Conservation (phyloP, 2,329 filamentous ascomycete species). For the Colletotrichum gigasporum region DNA sequence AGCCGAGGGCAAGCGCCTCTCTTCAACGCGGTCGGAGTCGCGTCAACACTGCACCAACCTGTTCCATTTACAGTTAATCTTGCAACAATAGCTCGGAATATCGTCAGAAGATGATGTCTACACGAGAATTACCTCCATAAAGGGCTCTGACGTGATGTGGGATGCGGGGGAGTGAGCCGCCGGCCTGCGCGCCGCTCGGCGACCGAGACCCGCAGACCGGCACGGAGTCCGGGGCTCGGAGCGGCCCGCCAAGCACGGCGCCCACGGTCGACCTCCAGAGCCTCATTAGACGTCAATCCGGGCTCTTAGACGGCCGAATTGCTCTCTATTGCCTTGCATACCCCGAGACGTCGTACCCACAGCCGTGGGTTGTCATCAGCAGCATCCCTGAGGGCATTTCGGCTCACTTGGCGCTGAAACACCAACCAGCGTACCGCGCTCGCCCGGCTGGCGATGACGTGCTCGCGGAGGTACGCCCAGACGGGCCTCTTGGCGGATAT, state of each 20-base stretch:
- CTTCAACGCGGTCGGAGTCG: not conserved
- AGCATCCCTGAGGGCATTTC: not conserved
- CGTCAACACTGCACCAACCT: not conserved
- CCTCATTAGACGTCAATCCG: not conserved
- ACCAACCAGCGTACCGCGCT: not conserved
- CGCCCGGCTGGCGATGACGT: conserved; percentile 17
- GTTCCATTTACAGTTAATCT: no score
- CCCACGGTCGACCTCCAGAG: not conserved
- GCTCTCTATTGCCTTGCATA: no score
- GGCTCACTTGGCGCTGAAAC: not conserved
- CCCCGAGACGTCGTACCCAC: not conserved
- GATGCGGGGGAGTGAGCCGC: not conserved
- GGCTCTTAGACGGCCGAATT: not conserved
- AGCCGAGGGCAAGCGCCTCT: no score
- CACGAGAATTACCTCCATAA: not conserved
- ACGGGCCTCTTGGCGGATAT: conserved; percentile 13
- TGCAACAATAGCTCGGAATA: not conserved
- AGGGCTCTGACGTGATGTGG: not conserved
- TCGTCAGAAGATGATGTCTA: not conserved
- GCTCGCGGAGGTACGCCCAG: not conserved
- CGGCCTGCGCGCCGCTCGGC: not conserved
- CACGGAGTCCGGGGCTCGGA: conserved; percentile 7
- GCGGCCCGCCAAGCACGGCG: conserved; percentile 15
- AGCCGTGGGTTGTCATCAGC: not conserved
- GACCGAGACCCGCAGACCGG: not conserved